These are phyloP conservation scores for Rhododendron williamsianum DNA, from an alignment of 148 eudicot species.

Conservation along the genomic window DNA sequence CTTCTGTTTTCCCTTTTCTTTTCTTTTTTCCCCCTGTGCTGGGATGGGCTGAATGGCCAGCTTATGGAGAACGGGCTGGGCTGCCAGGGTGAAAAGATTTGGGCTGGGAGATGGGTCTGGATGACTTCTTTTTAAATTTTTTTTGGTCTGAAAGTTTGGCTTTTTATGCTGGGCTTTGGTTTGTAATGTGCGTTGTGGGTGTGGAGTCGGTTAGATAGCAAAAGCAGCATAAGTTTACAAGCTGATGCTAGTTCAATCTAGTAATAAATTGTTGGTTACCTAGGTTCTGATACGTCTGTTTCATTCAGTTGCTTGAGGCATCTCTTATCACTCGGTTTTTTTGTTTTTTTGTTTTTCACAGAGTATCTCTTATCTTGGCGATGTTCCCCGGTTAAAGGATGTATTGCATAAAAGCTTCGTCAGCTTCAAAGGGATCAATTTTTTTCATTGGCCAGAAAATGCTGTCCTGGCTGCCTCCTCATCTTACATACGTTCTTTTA, in stretches of 20 bases:
- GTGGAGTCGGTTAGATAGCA: no score
- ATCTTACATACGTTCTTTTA: conserved; percentile 41
- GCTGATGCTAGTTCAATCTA: neutral
- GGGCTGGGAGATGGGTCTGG: no score
- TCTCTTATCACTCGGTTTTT: neutral
- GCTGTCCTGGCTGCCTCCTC: conserved; percentile 31
- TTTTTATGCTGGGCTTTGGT: no score
- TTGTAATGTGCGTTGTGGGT: no score
- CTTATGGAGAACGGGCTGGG: no score
- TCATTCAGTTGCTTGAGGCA: neutral
- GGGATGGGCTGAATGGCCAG: no score
- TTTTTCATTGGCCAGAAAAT: conserved; percentile 43
- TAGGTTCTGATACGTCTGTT: neutral
- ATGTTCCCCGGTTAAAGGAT: conserved; percentile 32
- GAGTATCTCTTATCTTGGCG: conserved; percentile 19
- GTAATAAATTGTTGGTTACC: neutral
- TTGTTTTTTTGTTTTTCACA: conserved; percentile 14
- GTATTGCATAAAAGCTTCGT: conserved; percentile 28
- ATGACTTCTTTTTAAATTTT: no score
- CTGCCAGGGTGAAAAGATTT: no score
- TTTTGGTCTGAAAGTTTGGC: no score
- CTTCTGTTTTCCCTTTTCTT: no score
- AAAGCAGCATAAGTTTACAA: neutral
- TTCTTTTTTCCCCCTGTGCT: no score
- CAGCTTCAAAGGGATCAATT: conserved; percentile 31